Evolutionary conservation across 2,329 filamentous ascomycete genomes (phyloP).

Genomic region (Colletotrichum costaricense): DNA sequence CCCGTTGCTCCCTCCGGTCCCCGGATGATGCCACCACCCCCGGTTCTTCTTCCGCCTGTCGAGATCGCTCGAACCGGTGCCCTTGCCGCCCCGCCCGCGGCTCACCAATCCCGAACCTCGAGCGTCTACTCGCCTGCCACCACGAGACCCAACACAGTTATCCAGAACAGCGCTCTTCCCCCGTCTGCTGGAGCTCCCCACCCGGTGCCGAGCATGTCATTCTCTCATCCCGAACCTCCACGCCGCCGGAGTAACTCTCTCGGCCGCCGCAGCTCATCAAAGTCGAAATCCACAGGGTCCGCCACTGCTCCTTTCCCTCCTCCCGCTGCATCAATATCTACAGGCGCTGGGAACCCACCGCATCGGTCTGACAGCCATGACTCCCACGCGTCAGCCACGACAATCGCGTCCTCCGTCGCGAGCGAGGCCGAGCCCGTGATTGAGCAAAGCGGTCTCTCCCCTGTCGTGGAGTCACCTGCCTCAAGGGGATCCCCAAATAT

Average conservation of each 20-base stretch:
- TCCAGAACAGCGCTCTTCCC: constrained; percentile 30
- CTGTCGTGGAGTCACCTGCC: constrained; percentile 60
- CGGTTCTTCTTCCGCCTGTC: constrained; percentile 41
- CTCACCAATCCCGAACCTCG: constrained; percentile 43
- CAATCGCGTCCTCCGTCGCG: constrained; percentile 47
- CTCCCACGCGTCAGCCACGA: constrained; percentile 47
- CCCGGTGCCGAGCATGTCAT: constrained; percentile 38
- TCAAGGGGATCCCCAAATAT: constrained; percentile 37
- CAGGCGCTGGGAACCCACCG: constrained; percentile 1
- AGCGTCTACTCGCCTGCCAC: constrained; percentile 52
- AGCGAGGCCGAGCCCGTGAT: constrained; percentile 37
- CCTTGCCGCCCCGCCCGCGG: constrained; percentile 28
- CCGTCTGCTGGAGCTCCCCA: constrained; percentile 35
- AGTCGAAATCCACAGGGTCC: constrained; percentile 15
- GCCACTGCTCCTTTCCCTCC: constrained; percentile 12
- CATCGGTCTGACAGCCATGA: constrained; percentile 34
- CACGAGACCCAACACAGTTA: constrained; percentile 33
- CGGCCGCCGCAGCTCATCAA: constrained; percentile 25
- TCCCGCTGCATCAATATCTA: background rate
- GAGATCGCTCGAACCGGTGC: constrained; percentile 40
- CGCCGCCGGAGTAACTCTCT: constrained; percentile 35
- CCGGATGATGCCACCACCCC: constrained; percentile 22
- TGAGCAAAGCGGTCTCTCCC: constrained; percentile 53
- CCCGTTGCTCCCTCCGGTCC: constrained; percentile 23
- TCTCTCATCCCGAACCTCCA: constrained; percentile 36